Evolutionary conservation across 305 asterid genomes (phyloP), one percentile per base, ranked within the genome.

Genomic region (Fraxinus albicans): DNA sequence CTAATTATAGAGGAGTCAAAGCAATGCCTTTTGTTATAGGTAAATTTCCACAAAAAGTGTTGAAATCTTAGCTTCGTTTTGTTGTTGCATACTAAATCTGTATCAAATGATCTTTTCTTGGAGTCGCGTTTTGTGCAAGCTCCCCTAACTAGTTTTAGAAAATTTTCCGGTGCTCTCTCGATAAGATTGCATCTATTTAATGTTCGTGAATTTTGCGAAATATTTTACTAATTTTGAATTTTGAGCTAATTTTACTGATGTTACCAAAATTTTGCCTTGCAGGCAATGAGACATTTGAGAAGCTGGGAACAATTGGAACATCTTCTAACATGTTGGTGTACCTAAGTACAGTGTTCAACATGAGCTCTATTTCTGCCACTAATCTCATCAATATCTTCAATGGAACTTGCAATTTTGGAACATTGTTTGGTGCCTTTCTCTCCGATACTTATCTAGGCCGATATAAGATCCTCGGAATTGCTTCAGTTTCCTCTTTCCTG

Each of bases 281-380:
- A 94, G 98, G 97, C 21, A 94, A 94, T 80, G 98, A 93, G 88
- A 89, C 97, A 15, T 94, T 93, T 87, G 98, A 94, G 93, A 94
- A 90, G 90, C 92, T 94, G 21, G 98, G 98, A 76, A 90, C 98
- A 35, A 86, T 92, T 3, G 98, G 98, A 3, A 92, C 94, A 31
- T 89, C 94, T 9, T 34, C 96, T 1, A 94, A 93, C 83, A 88
- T 94, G 1, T 75, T 90, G 33, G 92, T 94, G 6, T 94, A 91
- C 81, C 89, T 94, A 9, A 93, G 91, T 2, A 85, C 92, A 9
- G 87, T 93, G 4, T 94, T 89, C 87, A 88, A 93, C 82, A 92
- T 93, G 97, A 90, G 85, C 69, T 84, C 88, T 13, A 90, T 93
- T 31, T 87, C 97, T 25, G 94, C 98, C 7, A 87, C 94, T 6